phyloP scores from a whole-genome alignment of 352 stramenopile species.

The Globisporangium carolinianum region DNA sequence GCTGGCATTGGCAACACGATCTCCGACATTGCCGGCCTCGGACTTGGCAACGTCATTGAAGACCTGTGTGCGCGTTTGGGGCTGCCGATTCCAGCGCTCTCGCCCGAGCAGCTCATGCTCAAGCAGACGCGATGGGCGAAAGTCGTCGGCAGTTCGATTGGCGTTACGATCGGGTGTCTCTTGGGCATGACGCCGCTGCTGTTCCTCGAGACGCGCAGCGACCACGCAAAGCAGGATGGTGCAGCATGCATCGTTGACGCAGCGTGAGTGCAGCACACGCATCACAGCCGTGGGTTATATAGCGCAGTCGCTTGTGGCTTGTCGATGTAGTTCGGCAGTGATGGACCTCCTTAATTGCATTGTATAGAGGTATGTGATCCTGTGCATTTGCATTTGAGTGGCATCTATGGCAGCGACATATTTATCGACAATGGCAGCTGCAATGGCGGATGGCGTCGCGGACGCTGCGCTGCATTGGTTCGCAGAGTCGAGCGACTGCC shows the following conservation, averaged over 20 bases:
- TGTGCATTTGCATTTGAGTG: too few species aligned
- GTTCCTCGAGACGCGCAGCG: conserved; percentile 62
- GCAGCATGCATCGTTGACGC: conserved; percentile 1
- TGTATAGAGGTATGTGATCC: too few species aligned
- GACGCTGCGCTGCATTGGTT: conserved; percentile 59
- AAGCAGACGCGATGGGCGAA: conserved; percentile 62
- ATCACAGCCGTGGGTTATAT: neutral
- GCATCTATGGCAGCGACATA: neutral
- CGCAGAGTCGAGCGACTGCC: conserved; percentile 12
- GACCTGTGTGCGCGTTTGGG: conserved; percentile 60
- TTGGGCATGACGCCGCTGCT: conserved; percentile 70
- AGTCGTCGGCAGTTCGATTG: conserved; percentile 52
- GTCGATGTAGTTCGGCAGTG: too few species aligned
- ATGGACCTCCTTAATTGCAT: too few species aligned
- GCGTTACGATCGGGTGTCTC: conserved; percentile 70
- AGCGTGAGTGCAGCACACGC: neutral
- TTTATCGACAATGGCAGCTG: neutral
- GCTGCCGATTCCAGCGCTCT: conserved; percentile 51
- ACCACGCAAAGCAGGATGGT: conserved; percentile 14
- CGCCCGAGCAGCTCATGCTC: conserved; percentile 56
- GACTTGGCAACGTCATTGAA: conserved; percentile 79
- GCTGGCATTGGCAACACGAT: conserved; percentile 85
- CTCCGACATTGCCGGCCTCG: conserved; percentile 55
- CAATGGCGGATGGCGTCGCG: conserved; percentile 24
- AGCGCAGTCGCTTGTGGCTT: neutral